phyloP scores from a whole-genome alignment of 257 asterid genomes.

The Gardenia jasminoides region DNA sequence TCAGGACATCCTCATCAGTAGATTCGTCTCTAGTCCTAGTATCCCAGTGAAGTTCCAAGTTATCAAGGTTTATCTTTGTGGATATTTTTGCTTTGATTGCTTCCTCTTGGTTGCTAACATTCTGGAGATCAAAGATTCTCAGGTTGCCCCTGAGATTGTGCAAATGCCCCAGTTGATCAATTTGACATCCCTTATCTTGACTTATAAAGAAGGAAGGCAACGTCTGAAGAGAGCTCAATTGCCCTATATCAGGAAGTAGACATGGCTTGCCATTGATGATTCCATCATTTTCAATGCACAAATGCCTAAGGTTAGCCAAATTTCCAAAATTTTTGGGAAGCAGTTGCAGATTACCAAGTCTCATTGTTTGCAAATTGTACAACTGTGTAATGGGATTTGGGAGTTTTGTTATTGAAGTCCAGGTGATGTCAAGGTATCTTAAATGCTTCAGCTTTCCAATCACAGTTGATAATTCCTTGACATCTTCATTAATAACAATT shows the following conservation, averaged over 20 bases:
- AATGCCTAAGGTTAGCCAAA: conserved; percentile 19
- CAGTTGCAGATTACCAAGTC: neutral
- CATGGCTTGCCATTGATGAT: neutral
- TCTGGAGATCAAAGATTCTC: conserved; percentile 22
- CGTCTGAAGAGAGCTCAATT: conserved; percentile 17
- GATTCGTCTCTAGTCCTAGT: neutral
- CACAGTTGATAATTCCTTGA: conserved; percentile 2
- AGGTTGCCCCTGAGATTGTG: conserved; percentile 16
- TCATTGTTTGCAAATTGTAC: conserved; percentile 21
- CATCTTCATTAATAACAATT: neutral
- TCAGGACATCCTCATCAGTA: conserved; percentile 1
- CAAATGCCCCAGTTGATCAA: conserved; percentile 16
- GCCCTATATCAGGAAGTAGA: conserved; percentile 21
- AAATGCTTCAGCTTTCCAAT: conserved; percentile 11
- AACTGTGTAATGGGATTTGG: conserved; percentile 14
- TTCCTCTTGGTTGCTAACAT: conserved; percentile 1
- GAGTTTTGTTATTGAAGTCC: conserved; percentile 9
- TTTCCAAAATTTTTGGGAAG: neutral
- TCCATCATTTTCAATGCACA: conserved; percentile 3
- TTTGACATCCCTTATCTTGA: neutral
- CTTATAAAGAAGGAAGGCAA: conserved; percentile 13
- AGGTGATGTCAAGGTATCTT: conserved; percentile 11
- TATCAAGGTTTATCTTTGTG: conserved; percentile 4
- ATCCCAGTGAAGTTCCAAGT: neutral
- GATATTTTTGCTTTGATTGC: conserved; percentile 9